Conservation (phyloP, 2,329 filamentous ascomycete genomes). For the Aspergillus fumigatus region DNA sequence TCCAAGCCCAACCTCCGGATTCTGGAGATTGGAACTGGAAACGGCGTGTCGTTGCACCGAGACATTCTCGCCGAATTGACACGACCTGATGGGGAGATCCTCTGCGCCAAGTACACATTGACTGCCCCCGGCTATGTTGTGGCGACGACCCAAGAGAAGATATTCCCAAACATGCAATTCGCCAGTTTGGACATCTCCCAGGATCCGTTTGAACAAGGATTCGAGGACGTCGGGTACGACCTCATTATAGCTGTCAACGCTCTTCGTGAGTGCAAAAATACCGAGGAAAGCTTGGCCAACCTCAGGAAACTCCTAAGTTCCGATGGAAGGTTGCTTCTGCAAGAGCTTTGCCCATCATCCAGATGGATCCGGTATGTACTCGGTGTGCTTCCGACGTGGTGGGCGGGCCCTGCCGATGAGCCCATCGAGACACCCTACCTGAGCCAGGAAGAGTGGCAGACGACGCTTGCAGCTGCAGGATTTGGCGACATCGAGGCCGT, state of each 20-base stretch:
- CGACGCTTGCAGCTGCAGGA: neutral
- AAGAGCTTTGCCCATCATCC: conserved; percentile 32
- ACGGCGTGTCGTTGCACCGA: conserved; percentile 1
- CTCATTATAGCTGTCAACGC: conserved; percentile 33
- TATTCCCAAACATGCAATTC: conserved; percentile 24
- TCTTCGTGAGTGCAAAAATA: conserved; percentile 17
- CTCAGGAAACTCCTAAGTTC: conserved; percentile 30
- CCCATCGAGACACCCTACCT: neutral
- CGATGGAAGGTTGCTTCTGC: conserved; percentile 44
- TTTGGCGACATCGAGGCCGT: neutral
- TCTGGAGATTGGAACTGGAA: conserved; percentile 26
- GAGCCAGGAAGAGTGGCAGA: neutral
- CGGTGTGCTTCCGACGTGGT: neutral
- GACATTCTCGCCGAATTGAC: neutral
- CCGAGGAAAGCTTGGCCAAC: conserved; percentile 23
- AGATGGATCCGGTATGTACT: neutral
- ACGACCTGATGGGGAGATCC: neutral
- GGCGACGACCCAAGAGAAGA: conserved; percentile 12
- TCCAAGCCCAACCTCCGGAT: conserved; percentile 20
- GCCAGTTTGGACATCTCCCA: conserved; percentile 27
- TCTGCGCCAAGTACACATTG: conserved; percentile 24
- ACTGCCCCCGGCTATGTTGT: conserved; percentile 27
- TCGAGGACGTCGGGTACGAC: conserved; percentile 25
- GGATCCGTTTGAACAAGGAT: conserved; percentile 26
- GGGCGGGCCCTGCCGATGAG: neutral